A percentile compares a stretch with the other conserved stretches of the same genome.
Conservation (phyloP, 805 yeast species). For the Lachancea nothofagi region DNA sequence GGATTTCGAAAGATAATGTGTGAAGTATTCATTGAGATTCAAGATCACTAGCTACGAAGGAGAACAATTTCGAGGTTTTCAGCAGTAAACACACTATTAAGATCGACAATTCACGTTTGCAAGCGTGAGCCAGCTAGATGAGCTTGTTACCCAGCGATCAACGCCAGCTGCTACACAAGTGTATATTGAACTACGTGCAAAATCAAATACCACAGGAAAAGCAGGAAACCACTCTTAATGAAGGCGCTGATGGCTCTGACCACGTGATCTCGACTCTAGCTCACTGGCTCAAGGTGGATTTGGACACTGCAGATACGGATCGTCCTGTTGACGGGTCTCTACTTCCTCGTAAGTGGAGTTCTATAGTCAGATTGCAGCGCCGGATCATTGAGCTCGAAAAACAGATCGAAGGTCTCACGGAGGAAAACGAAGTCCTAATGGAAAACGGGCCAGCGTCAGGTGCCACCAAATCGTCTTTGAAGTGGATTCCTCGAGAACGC, state of each 20-base stretch:
- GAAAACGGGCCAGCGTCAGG: constrained; percentile 3
- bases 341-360: constrained; percentile 67
- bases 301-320: constrained; percentile 5
- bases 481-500: constrained; percentile 59
- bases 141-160: constrained; percentile 11
- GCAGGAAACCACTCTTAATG: not conserved
- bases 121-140: not conserved
- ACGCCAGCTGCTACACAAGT: constrained; percentile 14
- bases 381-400: constrained; percentile 65
- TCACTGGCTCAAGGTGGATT: constrained; percentile 9
- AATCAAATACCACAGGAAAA: constrained; percentile 11
- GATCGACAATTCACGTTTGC: not conserved
- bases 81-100: not conserved
- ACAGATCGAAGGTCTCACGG: constrained; percentile 45
- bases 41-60: too few relatives aligned
- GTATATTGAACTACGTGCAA: constrained; percentile 16
- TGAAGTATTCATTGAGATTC: not conserved
- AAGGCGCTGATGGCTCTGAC: not conserved
- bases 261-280: constrained; percentile 6
- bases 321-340: constrained; percentile 6
- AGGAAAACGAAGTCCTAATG: constrained; percentile 31
- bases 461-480: constrained; percentile 20
- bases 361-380: constrained; percentile 74
- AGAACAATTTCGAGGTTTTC: not conserved
- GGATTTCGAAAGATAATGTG: not conserved